Evolutionary conservation across 345 rosid genomes (phyloP).

Genomic region (Melaleuca quinquenervia): DNA sequence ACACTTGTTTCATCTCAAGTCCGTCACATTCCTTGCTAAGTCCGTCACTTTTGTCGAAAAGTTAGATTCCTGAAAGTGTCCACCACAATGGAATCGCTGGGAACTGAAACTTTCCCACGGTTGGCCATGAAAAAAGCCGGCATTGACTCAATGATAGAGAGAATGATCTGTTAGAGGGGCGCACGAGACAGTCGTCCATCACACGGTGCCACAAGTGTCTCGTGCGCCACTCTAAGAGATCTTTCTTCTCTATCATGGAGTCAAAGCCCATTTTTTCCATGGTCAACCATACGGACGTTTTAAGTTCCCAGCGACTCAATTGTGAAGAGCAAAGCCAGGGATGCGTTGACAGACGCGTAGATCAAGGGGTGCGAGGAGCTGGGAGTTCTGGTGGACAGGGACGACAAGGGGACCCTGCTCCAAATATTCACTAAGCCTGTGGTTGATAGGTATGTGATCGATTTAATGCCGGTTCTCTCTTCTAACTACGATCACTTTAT

Average conservation of each 20-base stretch:
- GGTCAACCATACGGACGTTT: no score
- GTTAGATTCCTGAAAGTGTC: no score
- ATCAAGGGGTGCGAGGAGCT: slow-evolving; percentile 74
- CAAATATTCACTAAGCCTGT: slow-evolving; percentile 92
- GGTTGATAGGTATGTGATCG: slow-evolving; percentile 55
- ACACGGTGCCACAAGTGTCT: no score
- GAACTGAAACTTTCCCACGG: not conserved
- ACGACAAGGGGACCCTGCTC: slow-evolving; percentile 86
- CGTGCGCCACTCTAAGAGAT: no score
- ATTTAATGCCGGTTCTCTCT: not conserved
- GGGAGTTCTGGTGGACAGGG: slow-evolving; percentile 83
- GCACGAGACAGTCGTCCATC: slow-evolving; percentile 18
- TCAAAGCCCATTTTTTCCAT: no score
- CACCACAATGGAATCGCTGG: not conserved
- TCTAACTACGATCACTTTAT: not conserved
- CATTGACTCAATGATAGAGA: not conserved
- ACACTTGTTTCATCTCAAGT: no score
- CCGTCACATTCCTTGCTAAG: no score
- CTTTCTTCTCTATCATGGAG: no score
- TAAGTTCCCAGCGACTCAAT: no score
- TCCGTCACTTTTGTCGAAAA: no score
- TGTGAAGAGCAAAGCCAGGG: slow-evolving; percentile 65
- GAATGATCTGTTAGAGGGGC: slow-evolving; percentile 10
- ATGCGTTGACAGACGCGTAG: slow-evolving; percentile 64
- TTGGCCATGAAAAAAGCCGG: not conserved